A percentile compares a stretch with the other conserved stretches of the same genome.
phyloP scores from a whole-genome alignment of 768 basidiomycete genomes.

The Pleurotus citrinopileatus region DNA sequence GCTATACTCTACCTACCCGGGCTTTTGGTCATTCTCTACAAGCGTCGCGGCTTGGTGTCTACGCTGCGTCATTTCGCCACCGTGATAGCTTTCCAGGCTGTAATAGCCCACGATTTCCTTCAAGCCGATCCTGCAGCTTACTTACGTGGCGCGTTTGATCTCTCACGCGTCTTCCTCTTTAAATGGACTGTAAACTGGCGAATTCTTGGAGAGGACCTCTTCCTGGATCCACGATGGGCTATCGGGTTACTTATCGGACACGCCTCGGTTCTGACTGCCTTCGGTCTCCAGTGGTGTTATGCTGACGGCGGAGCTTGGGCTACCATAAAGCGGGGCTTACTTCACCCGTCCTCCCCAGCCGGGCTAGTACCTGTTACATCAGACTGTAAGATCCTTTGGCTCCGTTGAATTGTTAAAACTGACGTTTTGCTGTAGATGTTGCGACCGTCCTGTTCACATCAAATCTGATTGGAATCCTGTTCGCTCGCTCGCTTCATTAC shows the following conservation, averaged over 20 bases:
- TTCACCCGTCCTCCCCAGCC: conserved; percentile 48
- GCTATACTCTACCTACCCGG: conserved; percentile 88
- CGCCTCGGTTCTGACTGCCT: conserved; percentile 50
- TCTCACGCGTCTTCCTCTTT: conserved; percentile 86
- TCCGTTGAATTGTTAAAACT: conserved; percentile 14
- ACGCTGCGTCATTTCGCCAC: conserved; percentile 51
- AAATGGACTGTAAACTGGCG: conserved; percentile 99
- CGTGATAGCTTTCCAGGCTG: conserved; percentile 47
- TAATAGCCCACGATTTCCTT: conserved; percentile 74
- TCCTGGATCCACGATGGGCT: conserved; percentile 65
- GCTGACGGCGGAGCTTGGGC: conserved; percentile 62
- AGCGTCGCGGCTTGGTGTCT: conserved; percentile 55
- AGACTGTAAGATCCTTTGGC: conserved; percentile 57
- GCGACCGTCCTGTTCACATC: conserved; percentile 84
- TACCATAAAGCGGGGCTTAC: conserved; percentile 55
- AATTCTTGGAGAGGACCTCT: conserved; percentile 73
- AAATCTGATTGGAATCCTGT: conserved; percentile 88
- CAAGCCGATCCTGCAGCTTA: conserved; percentile 60
- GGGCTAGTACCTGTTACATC: conserved; percentile 43
- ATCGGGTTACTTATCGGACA: conserved; percentile 66
- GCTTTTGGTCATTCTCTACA: conserved; percentile 78
- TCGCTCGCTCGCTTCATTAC: conserved; percentile 93
- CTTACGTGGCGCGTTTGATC: conserved; percentile 75
- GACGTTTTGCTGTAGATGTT: conserved; percentile 49
- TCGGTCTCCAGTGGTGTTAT: conserved; percentile 78